Conservation (phyloP, 768 basidiomycete genomes). For the Mrakia gelida region DNA sequence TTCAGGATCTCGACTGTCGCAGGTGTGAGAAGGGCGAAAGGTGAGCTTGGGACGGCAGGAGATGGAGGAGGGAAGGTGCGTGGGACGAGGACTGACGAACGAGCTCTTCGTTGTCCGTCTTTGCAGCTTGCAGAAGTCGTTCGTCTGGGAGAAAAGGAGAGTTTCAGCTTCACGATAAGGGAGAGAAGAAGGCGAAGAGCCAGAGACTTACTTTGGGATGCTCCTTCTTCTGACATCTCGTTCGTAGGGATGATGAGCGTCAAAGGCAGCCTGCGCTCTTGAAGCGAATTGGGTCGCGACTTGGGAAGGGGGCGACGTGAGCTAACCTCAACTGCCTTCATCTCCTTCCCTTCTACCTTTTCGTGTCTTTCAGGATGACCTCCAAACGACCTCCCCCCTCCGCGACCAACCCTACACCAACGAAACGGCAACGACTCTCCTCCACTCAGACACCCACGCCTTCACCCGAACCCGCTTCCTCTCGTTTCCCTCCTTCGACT, state of each 20-base stretch:
- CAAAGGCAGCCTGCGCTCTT: not conserved
- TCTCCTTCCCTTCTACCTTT: not conserved
- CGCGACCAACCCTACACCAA: not conserved
- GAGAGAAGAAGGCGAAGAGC: not conserved
- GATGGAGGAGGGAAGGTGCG: not conserved
- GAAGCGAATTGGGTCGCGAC: not conserved
- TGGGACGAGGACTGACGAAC: constrained; percentile 16
- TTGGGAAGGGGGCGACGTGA: not conserved
- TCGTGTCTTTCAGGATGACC: not conserved
- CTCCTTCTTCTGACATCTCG: constrained; percentile 24
- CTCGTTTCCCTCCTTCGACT: not conserved
- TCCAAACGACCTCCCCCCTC: constrained; percentile 16
- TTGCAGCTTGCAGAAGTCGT: constrained; percentile 30
- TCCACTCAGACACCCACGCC: constrained; percentile 15
- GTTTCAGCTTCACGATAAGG: not conserved
- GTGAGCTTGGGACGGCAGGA: not conserved
- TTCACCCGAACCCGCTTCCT: not conserved
- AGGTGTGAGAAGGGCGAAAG: too few relatives aligned
- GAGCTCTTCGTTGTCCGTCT: constrained; percentile 31
- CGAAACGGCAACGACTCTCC: constrained; percentile 16
- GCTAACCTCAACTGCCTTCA: not conserved
- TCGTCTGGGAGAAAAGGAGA: constrained; percentile 8
- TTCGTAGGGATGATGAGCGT: not conserved
- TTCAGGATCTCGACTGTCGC: constrained; percentile 22
- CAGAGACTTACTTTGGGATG: constrained; percentile 7